phyloP scores from a whole-genome alignment of 371 early-diverging fungal genomes.

The Syncephalastrum racemosum region DNA sequence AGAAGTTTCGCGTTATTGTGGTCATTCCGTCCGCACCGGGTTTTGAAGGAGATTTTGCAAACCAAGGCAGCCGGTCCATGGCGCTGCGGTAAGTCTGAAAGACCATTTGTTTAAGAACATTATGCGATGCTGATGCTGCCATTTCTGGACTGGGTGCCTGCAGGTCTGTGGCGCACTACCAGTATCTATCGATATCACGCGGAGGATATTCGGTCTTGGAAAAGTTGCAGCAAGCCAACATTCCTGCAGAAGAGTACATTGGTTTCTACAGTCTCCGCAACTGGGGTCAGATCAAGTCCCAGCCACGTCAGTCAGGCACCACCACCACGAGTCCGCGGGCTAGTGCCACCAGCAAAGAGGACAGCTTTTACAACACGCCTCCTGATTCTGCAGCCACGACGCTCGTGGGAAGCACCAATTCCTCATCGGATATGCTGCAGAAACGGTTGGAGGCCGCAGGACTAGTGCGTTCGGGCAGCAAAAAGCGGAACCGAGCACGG shows the following conservation, averaged over 20 bases:
- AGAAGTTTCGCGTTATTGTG: slow-evolving; percentile 81
- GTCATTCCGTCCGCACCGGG: slow-evolving; percentile 90
- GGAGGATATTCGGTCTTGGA: slow-evolving; percentile 73
- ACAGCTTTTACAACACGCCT: slow-evolving; percentile 2
- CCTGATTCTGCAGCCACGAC: slow-evolving; percentile 10
- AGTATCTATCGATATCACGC: slow-evolving; percentile 78
- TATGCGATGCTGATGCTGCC: no score
- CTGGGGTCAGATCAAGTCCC: slow-evolving; percentile 52
- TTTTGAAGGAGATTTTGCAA: slow-evolving; percentile 80
- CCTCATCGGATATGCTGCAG: no score
- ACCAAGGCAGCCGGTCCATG: slow-evolving; percentile 45
- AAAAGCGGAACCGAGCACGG: no score
- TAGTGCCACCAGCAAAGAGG: slow-evolving; percentile 13
- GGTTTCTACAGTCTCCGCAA: slow-evolving; percentile 76
- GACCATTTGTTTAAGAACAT: no score
- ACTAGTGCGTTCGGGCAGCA: no score
- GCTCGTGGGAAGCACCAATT: slow-evolving; percentile 5
- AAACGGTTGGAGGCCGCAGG: no score
- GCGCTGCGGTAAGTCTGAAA: slow-evolving; percentile 27
- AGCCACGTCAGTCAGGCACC: background rate
- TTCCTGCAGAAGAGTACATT: slow-evolving; percentile 73
- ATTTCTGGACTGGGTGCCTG: background rate
- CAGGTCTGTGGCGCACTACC: slow-evolving; percentile 72
- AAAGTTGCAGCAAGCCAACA: slow-evolving; percentile 58
- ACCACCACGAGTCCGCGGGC: slow-evolving; percentile 5